Conservation (phyloP, 768 basidiomycete species). For the Dacryopinax primogenitus region DNA sequence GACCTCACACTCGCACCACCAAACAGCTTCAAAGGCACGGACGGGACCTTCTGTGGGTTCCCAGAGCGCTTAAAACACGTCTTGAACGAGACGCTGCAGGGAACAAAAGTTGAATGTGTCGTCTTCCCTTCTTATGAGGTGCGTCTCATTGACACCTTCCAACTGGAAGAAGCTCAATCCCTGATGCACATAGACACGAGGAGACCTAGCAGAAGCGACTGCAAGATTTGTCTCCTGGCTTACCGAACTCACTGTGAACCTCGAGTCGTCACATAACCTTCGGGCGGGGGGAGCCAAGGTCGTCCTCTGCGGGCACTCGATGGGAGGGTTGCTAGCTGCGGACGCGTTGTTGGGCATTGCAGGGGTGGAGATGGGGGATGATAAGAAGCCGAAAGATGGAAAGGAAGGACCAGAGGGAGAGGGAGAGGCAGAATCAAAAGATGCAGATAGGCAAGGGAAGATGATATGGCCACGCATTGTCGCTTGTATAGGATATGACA, state of each 20-base stretch:
- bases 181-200: neutral
- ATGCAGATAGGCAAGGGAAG: neutral
- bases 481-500: conserved; percentile 77
- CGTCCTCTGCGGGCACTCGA: conserved; percentile 68
- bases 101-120: conserved; percentile 52
- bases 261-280: conserved; percentile 56
- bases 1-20: neutral
- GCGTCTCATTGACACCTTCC: conserved; percentile 15
- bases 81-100: conserved; percentile 48
- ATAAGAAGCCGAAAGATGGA: neutral
- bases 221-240: conserved; percentile 86
- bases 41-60: conserved; percentile 39
- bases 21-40: conserved; percentile 28
- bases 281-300: conserved; percentile 57
- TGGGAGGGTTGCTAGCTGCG: neutral
- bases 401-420: neutral
- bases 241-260: conserved; percentile 72
- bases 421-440: neutral
- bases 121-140: conserved; percentile 87
- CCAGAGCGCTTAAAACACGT: conserved; percentile 69
- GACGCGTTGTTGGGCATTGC: neutral
- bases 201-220: conserved; percentile 5
- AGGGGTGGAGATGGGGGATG: neutral
- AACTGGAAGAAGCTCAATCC: neutral
- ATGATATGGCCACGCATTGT: conserved; percentile 76